These are phyloP conservation scores for Annulohypoxylon maeteangense DNA, from an alignment of 495 filamentous ascomycete genomes.

Conservation along the genomic window DNA sequence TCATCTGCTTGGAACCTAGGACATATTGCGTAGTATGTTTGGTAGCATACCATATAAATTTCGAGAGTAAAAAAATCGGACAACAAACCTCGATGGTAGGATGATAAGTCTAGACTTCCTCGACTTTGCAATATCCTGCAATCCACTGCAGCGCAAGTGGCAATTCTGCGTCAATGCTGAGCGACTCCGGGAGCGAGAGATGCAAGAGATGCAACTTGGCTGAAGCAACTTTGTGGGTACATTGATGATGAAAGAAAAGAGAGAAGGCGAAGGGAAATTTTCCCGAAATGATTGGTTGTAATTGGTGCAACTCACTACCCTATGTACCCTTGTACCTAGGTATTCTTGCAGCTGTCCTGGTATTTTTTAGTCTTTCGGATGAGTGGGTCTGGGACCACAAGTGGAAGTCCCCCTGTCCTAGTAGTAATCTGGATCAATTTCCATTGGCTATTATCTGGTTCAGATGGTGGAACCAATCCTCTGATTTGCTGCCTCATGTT, in stretches of 20 bases:
- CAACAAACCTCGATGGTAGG: constrained; percentile 8
- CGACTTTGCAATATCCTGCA: constrained; percentile 31
- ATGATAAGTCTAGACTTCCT: constrained; percentile 36
- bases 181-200: constrained; percentile 32
- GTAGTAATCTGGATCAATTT: constrained; percentile 21
- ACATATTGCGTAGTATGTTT: neutral
- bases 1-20: constrained; percentile 24
- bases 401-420: constrained; percentile 26
- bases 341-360: too few relatives aligned
- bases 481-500: constrained; percentile 44
- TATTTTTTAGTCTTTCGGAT: neutral
- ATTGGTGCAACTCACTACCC: constrained; percentile 19
- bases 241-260: constrained; percentile 17
- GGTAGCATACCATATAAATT: constrained; percentile 2
- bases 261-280: constrained; percentile 21
- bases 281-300: constrained; percentile 30
- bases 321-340: neutral
- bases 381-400: constrained; percentile 15
- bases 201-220: constrained; percentile 12
- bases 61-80: constrained; percentile 14
- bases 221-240: constrained; percentile 9
- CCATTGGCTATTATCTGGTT: constrained; percentile 22
- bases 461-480: constrained; percentile 15
- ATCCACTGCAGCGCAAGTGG: constrained; percentile 30
- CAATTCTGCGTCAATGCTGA: constrained; percentile 34